A percentile compares a stretch with the other conserved stretches of the same genome.
Evolutionary conservation across 345 rosid species (phyloP).

Genomic region (Combretum micranthum): DNA sequence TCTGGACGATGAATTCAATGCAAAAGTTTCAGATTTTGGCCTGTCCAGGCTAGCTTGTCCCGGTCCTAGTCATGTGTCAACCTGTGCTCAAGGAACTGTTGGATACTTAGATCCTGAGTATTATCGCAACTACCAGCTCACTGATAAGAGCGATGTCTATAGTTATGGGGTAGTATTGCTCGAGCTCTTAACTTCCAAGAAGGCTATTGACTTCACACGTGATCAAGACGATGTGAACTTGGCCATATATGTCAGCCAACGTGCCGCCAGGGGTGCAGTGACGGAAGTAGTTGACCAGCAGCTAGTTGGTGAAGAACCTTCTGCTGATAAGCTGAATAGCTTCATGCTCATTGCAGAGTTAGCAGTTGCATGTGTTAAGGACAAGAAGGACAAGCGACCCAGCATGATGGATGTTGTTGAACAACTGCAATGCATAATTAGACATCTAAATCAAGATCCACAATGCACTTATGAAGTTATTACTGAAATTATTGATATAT

Average conservation of each 20-base stretch:
- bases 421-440: conserved; percentile 33
- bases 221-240: conserved; percentile 42
- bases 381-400: conserved; percentile 41
- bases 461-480: no score
- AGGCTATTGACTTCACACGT: conserved; percentile 45
- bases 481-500: no score
- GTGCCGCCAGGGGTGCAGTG: conserved; percentile 21
- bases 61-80: conserved; percentile 55
- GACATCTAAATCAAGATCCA: not conserved
- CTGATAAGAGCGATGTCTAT: conserved; percentile 57
- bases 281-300: conserved; percentile 37
- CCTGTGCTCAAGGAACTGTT: conserved; percentile 60
- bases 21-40: conserved; percentile 55
- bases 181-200: conserved; percentile 48
- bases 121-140: conserved; percentile 49
- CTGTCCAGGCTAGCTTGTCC: conserved; percentile 52
- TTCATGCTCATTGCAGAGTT: conserved; percentile 31
- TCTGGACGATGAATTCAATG: conserved; percentile 32
- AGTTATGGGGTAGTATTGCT: conserved; percentile 53
- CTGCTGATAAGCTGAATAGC: conserved; percentile 15
- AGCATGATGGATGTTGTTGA: conserved; percentile 49
- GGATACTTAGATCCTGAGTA: conserved; percentile 65
- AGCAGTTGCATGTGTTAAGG: conserved; percentile 39
- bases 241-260: conserved; percentile 33
- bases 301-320: conserved; percentile 22